Percentiles rank a stretch among this genome's conserved stretches.
phyloP scores from a whole-genome alignment of 106 monocot genomes.

The Apostasia shenzhenica region DNA sequence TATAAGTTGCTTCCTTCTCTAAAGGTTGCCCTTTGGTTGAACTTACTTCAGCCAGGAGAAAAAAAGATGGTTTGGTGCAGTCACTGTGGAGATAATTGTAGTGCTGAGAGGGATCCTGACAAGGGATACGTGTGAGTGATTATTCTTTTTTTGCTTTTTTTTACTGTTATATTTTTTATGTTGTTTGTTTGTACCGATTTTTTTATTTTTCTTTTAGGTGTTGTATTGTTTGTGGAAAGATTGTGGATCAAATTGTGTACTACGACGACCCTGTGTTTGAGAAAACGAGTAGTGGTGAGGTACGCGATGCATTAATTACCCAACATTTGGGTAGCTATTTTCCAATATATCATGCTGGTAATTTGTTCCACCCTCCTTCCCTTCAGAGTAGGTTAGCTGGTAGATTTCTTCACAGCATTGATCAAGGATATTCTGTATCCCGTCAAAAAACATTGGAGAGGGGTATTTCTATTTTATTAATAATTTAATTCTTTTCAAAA shows the following conservation, averaged over 20 bases:
- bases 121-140: conserved; percentile 39
- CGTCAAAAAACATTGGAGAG: conserved; percentile 67
- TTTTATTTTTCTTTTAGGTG: conserved; percentile 29
- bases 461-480: conserved; percentile 24
- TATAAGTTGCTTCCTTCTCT: no score
- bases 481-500: neutral
- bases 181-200: conserved; percentile 7
- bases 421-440: conserved; percentile 40
- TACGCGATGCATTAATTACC: conserved; percentile 11
- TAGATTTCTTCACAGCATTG: conserved; percentile 29
- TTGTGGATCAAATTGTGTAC: conserved; percentile 56
- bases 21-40: neutral
- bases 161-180: neutral
- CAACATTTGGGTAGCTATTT: neutral
- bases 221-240: conserved; percentile 56
- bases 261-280: conserved; percentile 37
- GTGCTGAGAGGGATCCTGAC: conserved; percentile 23
- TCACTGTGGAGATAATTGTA: conserved; percentile 35
- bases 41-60: neutral
- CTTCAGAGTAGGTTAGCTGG: conserved; percentile 50
- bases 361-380: neutral
- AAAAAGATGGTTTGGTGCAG: conserved; percentile 26
- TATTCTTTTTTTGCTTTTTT: neutral
- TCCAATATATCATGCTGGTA: neutral
- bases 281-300: conserved; percentile 54